Base-by-base conservation (phyloP, 257 asterid species). In the Nicotiana otophora region DNA sequence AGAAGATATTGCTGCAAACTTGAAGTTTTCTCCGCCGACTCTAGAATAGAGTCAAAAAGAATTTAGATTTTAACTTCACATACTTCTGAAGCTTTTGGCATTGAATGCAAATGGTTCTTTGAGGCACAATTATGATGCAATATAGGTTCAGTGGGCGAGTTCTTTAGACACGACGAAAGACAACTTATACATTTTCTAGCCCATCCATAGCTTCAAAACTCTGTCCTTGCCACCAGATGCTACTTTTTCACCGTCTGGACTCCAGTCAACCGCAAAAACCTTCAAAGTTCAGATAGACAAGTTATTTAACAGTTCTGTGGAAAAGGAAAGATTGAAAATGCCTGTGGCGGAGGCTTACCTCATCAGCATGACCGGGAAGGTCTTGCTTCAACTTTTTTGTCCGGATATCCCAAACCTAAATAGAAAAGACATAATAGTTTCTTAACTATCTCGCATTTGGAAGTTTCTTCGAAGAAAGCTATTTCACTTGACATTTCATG, bases 231-330 rank as follows among this genome's bases (percentile, higher is more conserved):
- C 98, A 65, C 98, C 99, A 66, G 98, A 96, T 82, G 97, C 99
- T 68, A 96, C 98, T 85, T 96, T 96, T 87, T 96, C 98, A 64
- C 99, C 99, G 42, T 94, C 97, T 58, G 99, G 97, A 85, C 99
- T 96, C 99, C 99, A 96, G 85, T 96, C 99, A 19, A 96, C 98
- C 20, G 99, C 94, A 83, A 91, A 94, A 15, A 96, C 99, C 99
- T 96, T 78, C 39, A 1, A 79, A 30, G 62, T 63, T 74, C 42
- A 74, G 26, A 74, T 6, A 48, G 46, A 51, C 42, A 15, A 26
- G 63, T 75, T 75, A 75, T 26, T 16, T 4, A 28, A 74, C 8
- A 51, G 8, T 26, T 62, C 17, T 36, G 48, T 5, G 64, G 70
- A 10, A 14, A 77, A 26, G 4, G 15, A 83, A 58, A 4, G 30